Evolutionary conservation across 805 yeast genomes (phyloP).

Genomic region (Hanseniaspora singularis): DNA sequence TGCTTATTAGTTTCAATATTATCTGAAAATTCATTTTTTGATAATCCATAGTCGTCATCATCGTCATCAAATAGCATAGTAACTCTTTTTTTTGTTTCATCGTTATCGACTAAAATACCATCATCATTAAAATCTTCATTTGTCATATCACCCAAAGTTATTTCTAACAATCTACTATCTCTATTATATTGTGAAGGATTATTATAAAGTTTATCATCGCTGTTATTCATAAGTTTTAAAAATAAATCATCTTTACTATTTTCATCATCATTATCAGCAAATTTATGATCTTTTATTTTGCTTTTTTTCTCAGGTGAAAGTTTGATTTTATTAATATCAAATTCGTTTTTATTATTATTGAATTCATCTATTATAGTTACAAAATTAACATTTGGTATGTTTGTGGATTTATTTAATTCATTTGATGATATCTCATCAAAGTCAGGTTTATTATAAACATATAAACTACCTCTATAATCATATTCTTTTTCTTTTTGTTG

Average conservation of each 20-base stretch:
- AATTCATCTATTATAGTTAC: neutral
- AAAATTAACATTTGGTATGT: neutral
- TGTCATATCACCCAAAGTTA: conserved; percentile 10
- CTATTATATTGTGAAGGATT: neutral
- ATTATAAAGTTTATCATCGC: neutral
- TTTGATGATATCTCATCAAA: conserved; percentile 4
- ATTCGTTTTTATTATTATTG: neutral
- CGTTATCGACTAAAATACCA: neutral
- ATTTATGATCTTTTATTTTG: neutral
- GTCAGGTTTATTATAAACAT: conserved; percentile 9
- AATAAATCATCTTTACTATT: too few relatives aligned
- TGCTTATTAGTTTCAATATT: neutral
- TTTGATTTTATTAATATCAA: neutral
- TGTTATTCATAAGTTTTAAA: neutral
- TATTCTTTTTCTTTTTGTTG: neutral
- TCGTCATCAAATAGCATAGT: conserved; percentile 26
- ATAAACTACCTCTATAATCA: conserved; percentile 12
- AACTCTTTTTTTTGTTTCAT: conserved; percentile 20
- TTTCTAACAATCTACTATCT: conserved; percentile 12
- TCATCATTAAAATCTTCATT: conserved; percentile 6
- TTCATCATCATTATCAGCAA: neutral
- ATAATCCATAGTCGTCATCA: conserved; percentile 15
- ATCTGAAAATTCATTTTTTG: conserved; percentile 14
- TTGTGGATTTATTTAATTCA: neutral
- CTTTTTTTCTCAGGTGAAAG: neutral